Conservation (phyloP, 2,329 filamentous ascomycete genomes). For the Chaetomium sp. region DNA sequence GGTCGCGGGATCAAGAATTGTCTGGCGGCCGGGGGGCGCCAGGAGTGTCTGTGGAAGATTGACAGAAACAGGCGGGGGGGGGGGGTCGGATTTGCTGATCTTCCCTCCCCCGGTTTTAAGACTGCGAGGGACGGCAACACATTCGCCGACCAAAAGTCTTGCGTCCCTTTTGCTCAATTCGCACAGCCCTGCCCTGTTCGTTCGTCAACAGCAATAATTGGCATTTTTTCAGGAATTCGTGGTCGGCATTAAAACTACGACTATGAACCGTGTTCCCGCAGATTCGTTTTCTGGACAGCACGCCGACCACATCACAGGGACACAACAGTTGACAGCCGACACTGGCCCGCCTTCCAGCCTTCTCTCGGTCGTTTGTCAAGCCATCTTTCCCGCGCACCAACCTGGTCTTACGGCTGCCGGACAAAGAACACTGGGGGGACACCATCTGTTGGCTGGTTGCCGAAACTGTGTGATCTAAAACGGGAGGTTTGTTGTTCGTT, state of each 20-base stretch:
- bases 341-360: background rate
- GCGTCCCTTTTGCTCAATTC: no score
- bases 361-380: background rate
- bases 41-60: slow-evolving; percentile 4
- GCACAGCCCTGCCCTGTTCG: background rate
- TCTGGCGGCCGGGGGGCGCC: background rate
- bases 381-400: background rate
- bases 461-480: background rate
- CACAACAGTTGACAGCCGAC: background rate
- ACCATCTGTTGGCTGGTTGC: background rate
- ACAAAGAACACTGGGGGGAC: background rate
- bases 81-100: slow-evolving; percentile 14
- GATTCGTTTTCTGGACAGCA: background rate
- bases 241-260: background rate
- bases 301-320: background rate
- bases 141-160: no score
- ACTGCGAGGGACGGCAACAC: background rate
- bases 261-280: slow-evolving; percentile 1
- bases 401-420: background rate
- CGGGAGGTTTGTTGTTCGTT: background rate
- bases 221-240: no score
- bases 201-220: no score
- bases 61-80: slow-evolving; percentile 10
- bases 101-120: slow-evolving; percentile 5
- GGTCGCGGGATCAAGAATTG: background rate